Conservation (phyloP, 2,329 filamentous ascomycete species). For the Fusarium tupiense region DNA sequence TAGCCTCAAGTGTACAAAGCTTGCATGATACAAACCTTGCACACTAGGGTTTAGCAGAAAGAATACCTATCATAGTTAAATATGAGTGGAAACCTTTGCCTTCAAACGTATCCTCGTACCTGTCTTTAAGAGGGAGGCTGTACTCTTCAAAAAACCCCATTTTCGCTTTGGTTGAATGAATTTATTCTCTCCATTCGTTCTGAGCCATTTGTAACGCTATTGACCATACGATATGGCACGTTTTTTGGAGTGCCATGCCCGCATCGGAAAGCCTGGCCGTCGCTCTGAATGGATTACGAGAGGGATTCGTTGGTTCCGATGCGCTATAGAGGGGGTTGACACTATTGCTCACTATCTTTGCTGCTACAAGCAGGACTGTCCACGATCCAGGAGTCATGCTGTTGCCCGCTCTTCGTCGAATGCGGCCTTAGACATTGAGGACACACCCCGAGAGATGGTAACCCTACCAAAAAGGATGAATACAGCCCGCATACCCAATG, state of each 20-base stretch:
- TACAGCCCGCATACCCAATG: background rate
- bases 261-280: background rate
- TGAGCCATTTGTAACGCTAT: accelerated
- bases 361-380: background rate
- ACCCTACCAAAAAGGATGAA: background rate
- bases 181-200: background rate
- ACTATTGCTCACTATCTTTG: no score
- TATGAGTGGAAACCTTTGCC: background rate
- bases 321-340: background rate
- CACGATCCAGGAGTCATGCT: background rate
- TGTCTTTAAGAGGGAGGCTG: background rate
- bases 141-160: background rate
- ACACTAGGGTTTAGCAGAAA: background rate
- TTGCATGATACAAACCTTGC: no score
- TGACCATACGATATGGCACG: background rate
- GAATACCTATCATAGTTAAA: accelerated
- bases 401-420: background rate
- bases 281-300: background rate
- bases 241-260: background rate
- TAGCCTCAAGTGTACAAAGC: accelerated
- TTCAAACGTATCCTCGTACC: background rate
- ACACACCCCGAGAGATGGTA: background rate
- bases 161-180: background rate
- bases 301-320: background rate
- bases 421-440: no score